These are phyloP conservation scores for Rhizopogon vinicolor DNA, from an alignment of 768 basidiomycete genomes.

Conservation along the genomic window DNA sequence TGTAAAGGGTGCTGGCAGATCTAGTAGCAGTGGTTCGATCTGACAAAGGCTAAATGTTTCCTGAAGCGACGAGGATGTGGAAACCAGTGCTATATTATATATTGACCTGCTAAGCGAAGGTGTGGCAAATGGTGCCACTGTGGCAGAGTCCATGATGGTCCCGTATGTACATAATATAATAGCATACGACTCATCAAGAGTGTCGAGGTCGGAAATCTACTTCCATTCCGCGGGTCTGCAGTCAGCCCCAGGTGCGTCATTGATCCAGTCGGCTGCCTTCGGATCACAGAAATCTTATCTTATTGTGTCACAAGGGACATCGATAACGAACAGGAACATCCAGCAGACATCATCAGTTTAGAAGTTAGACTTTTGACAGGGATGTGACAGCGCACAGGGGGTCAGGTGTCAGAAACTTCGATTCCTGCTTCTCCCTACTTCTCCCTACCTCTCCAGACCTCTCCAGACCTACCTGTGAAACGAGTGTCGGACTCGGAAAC, in stretches of 20 bases:
- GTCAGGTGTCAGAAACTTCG: not conserved
- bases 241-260: slow-evolving; percentile 29
- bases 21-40: not conserved
- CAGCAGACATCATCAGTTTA: too few relatives aligned
- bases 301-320: slow-evolving; percentile 9
- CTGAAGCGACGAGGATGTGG: not conserved
- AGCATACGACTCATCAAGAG: not conserved
- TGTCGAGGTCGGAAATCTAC: not conserved
- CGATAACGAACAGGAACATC: not conserved
- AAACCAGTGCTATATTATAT: not conserved
- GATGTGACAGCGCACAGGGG: not conserved
- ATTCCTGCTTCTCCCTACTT: too few relatives aligned
- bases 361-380: not conserved
- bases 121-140: slow-evolving; percentile 6
- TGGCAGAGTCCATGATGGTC: not conserved
- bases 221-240: slow-evolving; percentile 1
- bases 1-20: not conserved
- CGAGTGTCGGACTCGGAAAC: too few relatives aligned
- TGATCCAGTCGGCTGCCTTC: slow-evolving; percentile 9
- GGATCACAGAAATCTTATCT: slow-evolving; percentile 28
- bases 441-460: too few relatives aligned
- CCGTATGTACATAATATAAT: not conserved
- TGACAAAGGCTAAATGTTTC: not conserved
- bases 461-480: too few relatives aligned
- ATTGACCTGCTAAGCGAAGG: slow-evolving; percentile 8